Conservation (phyloP, 768 basidiomycete genomes). For the Amanita rimosa region DNA sequence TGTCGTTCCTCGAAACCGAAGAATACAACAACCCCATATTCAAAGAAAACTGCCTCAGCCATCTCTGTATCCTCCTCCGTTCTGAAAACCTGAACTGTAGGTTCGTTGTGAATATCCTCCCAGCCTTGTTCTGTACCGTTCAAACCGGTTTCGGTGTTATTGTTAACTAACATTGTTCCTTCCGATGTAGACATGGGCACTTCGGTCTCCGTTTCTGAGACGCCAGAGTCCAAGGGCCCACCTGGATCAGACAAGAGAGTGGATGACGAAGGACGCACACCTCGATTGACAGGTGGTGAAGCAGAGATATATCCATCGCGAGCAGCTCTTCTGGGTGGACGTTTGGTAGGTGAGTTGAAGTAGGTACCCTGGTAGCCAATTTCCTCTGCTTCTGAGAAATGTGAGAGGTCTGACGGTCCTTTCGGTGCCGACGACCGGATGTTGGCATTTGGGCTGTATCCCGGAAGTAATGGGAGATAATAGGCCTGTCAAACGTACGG, state of each 20-base stretch:
- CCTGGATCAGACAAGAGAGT: background rate
- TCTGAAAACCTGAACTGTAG: slow-evolving; percentile 9
- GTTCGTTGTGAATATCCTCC: background rate
- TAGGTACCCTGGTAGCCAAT: slow-evolving; percentile 83
- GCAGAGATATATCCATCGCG: slow-evolving; percentile 57
- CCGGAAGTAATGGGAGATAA: slow-evolving; percentile 82
- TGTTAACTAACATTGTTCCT: background rate
- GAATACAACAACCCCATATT: slow-evolving; percentile 87
- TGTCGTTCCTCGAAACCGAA: slow-evolving; percentile 76
- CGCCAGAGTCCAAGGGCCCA: background rate
- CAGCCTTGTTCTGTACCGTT: background rate
- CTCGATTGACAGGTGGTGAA: slow-evolving; percentile 27
- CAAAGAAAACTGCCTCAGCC: slow-evolving; percentile 71
- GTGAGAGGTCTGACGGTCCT: slow-evolving; percentile 42
- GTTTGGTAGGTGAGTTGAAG: slow-evolving; percentile 35
- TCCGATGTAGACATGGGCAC: background rate
- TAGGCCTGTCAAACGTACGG: slow-evolving; percentile 52
- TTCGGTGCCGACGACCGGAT: slow-evolving; percentile 73
- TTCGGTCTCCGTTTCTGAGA: slow-evolving; percentile 3
- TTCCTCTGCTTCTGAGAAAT: slow-evolving; percentile 82
- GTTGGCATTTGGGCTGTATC: slow-evolving; percentile 77
- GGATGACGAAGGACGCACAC: slow-evolving; percentile 6
- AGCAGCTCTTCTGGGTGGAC: slow-evolving; percentile 13
- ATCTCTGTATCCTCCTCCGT: slow-evolving; percentile 32
- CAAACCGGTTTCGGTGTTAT: background rate